Percentiles rank a stretch among this genome's conserved stretches.
Conservation (phyloP, 2,329 filamentous ascomycete genomes). For the Pochonia chlamydosporia region DNA sequence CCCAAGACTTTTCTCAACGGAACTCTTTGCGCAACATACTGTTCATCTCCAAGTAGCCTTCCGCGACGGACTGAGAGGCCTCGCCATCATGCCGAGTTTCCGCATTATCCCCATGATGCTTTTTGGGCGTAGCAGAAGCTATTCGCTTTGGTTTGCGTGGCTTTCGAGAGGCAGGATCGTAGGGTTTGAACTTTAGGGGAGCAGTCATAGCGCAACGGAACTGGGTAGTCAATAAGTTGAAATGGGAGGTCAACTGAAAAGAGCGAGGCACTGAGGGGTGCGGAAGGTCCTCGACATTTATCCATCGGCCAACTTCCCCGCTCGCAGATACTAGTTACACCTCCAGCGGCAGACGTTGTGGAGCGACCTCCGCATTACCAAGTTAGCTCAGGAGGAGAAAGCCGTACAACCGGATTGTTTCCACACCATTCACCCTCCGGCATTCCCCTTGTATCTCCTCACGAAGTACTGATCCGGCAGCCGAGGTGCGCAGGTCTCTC, state of each 20-base stretch:
- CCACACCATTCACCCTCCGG: neutral
- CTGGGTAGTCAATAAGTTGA: neutral
- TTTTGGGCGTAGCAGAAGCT: neutral
- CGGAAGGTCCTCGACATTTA: conserved; percentile 1
- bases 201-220: neutral
- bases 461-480: neutral
- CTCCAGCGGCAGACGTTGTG: neutral
- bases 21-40: neutral
- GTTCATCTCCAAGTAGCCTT: conserved; percentile 1
- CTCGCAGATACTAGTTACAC: neutral
- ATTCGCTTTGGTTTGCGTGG: neutral
- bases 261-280: neutral
- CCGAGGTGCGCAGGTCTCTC: neutral
- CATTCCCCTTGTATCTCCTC: neutral
- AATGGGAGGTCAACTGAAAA: neutral
- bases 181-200: neutral
- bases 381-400: neutral
- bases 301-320: neutral
- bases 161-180: neutral
- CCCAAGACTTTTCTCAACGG: neutral
- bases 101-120: neutral
- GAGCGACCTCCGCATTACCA: neutral
- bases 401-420: neutral
- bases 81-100: neutral
- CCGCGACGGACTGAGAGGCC: neutral